Conservation (phyloP, 257 asterid genomes). For the Jaltomata sinuosa region DNA sequence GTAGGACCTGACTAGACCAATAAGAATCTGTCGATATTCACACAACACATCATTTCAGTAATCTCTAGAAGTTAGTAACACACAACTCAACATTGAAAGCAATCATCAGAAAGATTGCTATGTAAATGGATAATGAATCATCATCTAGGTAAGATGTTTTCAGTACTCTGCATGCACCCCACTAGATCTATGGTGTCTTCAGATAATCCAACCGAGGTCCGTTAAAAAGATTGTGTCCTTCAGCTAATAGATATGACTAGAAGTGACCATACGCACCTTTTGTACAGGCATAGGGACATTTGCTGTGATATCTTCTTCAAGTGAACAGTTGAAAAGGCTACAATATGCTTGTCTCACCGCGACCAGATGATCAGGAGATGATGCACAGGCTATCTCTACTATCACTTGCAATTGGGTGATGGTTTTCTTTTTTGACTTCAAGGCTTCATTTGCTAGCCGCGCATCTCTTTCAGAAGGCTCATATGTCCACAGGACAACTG, state of each 20-base stretch:
- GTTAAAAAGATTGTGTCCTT: no score
- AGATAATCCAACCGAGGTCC: no score
- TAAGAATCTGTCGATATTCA: conserved; percentile 41
- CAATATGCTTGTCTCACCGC: conserved; percentile 60
- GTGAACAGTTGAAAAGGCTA: no score
- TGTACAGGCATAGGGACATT: no score
- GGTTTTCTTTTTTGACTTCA: conserved; percentile 35
- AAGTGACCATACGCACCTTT: no score
- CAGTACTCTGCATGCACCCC: not conserved
- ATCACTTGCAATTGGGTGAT: conserved; percentile 44
- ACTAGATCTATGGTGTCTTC: no score
- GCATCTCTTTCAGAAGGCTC: conserved; percentile 84
- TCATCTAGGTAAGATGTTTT: not conserved
- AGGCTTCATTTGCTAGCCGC: conserved; percentile 54
- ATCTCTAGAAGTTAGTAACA: not conserved
- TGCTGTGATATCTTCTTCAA: no score
- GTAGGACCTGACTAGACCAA: conserved; percentile 57
- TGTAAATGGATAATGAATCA: not conserved
- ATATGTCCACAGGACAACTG: conserved; percentile 49
- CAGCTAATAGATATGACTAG: no score
- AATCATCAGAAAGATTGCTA: not conserved
- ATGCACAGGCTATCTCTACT: conserved; percentile 69
- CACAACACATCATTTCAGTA: not conserved
- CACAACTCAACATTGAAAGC: not conserved
- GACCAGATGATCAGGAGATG: conserved; percentile 58